Conservation (phyloP, 148 eudicot species). For the Chenopodium album region DNA sequence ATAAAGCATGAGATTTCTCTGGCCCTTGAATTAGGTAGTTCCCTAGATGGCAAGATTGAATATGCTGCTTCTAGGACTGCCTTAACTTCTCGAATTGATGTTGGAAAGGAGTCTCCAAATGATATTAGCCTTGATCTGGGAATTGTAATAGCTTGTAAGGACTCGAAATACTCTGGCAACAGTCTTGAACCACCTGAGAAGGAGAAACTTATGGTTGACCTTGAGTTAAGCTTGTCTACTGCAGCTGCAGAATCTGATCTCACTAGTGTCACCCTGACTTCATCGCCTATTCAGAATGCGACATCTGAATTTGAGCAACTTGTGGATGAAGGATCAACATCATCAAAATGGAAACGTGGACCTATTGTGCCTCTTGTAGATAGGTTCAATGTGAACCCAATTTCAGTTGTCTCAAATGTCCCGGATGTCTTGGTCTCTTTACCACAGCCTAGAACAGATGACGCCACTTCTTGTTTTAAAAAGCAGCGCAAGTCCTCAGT, state of each 20-base stretch:
- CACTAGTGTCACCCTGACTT: conserved; percentile 41
- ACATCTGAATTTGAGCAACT: conserved; percentile 32
- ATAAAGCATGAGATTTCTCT: conserved; percentile 37
- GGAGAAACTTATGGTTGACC: conserved; percentile 42
- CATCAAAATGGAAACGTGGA: conserved; percentile 60
- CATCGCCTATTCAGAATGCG: conserved; percentile 30
- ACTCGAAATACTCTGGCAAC: conserved; percentile 16
- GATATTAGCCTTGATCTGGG: conserved; percentile 35
- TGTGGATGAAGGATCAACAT: conserved; percentile 73
- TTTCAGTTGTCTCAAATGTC: background rate
- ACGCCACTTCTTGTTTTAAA: conserved; percentile 17
- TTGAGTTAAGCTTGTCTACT: conserved; percentile 61
- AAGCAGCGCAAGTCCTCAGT: conserved; percentile 38
- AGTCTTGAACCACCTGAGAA: conserved; percentile 4
- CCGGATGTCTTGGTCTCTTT: conserved; percentile 9
- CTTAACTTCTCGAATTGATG: conserved; percentile 32
- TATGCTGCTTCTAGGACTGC: conserved; percentile 25
- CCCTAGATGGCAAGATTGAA: conserved; percentile 11
- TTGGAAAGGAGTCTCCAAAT: conserved; percentile 26
- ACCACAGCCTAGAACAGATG: conserved; percentile 18
- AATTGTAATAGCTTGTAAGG: conserved; percentile 18
- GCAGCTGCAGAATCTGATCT: conserved; percentile 57
- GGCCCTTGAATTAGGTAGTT: conserved; percentile 44
- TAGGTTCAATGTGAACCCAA: conserved; percentile 8
- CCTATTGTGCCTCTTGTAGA: conserved; percentile 36